These are phyloP conservation scores for Musa balbisiana DNA, from an alignment of 202 grass and related monocot genomes.

Conservation along the genomic window DNA sequence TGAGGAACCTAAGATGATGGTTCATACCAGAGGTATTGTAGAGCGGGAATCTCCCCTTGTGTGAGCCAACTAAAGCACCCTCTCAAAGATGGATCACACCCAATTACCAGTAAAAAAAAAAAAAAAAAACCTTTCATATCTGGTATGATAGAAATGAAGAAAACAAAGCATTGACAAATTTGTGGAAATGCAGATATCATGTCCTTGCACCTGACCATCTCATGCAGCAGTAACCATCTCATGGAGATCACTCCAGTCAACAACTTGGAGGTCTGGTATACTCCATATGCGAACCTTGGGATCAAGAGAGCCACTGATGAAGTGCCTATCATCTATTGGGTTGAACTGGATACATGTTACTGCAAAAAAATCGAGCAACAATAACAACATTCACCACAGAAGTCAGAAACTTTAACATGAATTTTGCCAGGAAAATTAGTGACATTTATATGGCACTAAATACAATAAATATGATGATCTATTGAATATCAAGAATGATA, in stretches of 20 bases:
- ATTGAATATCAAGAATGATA: too few species aligned
- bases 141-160: background rate
- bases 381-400: background rate
- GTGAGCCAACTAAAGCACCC: constrained; percentile 75
- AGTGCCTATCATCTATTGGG: constrained; percentile 67
- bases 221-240: constrained; percentile 84
- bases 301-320: constrained; percentile 92
- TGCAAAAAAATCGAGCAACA: background rate
- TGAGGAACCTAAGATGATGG: background rate
- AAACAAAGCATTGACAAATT: too few species aligned
- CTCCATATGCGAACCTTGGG: constrained; percentile 80
- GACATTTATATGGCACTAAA: too few species aligned
- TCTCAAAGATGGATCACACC: constrained; percentile 16
- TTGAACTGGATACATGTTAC: constrained; percentile 96
- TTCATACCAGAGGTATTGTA: constrained; percentile 65
- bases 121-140: background rate
- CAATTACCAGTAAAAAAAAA: constrained; percentile 1
- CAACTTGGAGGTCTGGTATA: constrained; percentile 63
- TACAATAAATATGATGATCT: too few species aligned
- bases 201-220: constrained; percentile 44
- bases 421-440: too few species aligned
- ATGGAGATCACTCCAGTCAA: constrained; percentile 82
- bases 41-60: constrained; percentile 71
- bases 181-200: background rate
- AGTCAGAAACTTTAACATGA: too few species aligned